These are phyloP conservation scores for Aureobasidium zeae DNA, from an alignment of 2,329 filamentous ascomycete genomes.

Conservation along the genomic window DNA sequence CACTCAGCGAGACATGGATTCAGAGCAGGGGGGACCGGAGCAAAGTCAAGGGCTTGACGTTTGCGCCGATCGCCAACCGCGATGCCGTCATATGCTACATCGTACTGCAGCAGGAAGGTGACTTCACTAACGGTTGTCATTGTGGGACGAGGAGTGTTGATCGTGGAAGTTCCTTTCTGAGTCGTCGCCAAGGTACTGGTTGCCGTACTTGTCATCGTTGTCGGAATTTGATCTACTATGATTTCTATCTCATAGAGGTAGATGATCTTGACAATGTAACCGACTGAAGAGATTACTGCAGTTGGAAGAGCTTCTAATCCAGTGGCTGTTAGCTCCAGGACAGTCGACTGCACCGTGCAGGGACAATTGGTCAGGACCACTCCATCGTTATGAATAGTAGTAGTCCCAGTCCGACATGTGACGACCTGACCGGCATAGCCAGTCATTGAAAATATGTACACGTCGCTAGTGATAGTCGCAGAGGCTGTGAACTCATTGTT, in stretches of 20 bases:
- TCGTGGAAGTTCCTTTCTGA: background rate
- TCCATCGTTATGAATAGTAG: background rate
- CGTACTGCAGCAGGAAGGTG: background rate
- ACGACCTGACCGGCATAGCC: background rate
- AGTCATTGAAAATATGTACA: background rate
- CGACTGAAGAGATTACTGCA: background rate
- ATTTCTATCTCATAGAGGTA: background rate
- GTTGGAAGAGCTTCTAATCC: background rate
- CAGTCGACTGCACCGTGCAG: constrained; percentile 2
- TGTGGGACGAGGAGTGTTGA: background rate
- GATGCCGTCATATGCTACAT: background rate
- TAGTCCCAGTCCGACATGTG: background rate
- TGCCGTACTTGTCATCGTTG: background rate
- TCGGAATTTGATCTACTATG: background rate
- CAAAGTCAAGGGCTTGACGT: background rate
- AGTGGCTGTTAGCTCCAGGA: background rate
- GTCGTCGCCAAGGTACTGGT: background rate
- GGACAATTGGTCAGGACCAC: background rate
- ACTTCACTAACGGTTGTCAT: background rate
- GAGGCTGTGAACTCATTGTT: background rate
- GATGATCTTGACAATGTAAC: constrained; percentile 6
- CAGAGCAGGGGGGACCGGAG: background rate
- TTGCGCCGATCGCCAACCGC: background rate
- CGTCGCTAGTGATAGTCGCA: background rate
- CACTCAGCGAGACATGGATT: background rate